These are phyloP conservation scores for Monilinia vaccinii-corymbosi DNA, from an alignment of 2,329 filamentous ascomycete genomes.

Conservation along the genomic window DNA sequence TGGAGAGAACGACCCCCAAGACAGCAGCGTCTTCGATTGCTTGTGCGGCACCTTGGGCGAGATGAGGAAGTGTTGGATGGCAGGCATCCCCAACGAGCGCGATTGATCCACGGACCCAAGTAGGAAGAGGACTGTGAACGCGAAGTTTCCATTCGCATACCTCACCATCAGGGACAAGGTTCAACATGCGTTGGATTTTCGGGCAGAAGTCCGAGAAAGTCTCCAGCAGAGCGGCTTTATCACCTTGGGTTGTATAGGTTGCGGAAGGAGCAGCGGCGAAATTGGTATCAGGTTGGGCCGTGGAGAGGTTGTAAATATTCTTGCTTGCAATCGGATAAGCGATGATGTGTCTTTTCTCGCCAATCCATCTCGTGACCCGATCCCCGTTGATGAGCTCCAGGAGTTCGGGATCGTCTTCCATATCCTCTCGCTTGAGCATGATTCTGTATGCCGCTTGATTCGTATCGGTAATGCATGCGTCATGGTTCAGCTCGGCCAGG, in stretches of 20 bases:
- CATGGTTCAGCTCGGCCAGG: constrained; percentile 38
- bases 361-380: constrained; percentile 66
- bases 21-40: constrained; percentile 59
- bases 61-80: constrained; percentile 59
- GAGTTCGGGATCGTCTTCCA: constrained; percentile 55
- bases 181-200: constrained; percentile 47
- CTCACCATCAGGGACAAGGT: constrained; percentile 50
- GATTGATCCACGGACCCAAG: constrained; percentile 48
- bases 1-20: constrained; percentile 43
- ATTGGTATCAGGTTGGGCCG: constrained; percentile 51
- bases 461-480: constrained; percentile 52
- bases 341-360: constrained; percentile 66
- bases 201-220: constrained; percentile 54
- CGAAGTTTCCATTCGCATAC: constrained; percentile 58
- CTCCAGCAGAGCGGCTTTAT: constrained; percentile 51
- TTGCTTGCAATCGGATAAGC: constrained; percentile 65
- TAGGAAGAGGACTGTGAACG: constrained; percentile 45
- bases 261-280: constrained; percentile 48
- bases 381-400: constrained; percentile 52
- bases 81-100: constrained; percentile 55
- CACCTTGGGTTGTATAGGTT: constrained; percentile 55
- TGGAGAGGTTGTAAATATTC: constrained; percentile 55
- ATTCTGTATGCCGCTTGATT: constrained; percentile 73
- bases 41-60: constrained; percentile 59
- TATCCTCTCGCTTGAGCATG: constrained; percentile 60